These are phyloP conservation scores for Aureobasidium pullulans DNA, from an alignment of 2,329 filamentous ascomycete genomes.

Conservation along the genomic window DNA sequence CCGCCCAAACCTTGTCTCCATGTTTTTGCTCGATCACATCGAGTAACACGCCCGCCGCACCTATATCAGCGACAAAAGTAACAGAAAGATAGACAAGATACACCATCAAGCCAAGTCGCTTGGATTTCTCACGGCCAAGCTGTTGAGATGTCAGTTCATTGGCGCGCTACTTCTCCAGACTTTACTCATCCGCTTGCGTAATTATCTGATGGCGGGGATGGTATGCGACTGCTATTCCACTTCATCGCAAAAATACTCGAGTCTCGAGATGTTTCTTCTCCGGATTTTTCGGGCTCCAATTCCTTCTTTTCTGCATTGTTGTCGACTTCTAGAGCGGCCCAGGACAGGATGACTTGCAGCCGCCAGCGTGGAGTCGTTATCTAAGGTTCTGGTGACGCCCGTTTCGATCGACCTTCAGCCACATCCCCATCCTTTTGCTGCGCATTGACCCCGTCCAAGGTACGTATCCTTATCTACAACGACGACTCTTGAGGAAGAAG, in stretches of 20 bases:
- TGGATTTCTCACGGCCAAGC: background rate
- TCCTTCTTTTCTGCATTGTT: background rate
- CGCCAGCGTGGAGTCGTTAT: background rate
- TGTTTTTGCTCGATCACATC: slow-evolving; percentile 10
- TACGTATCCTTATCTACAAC: slow-evolving; percentile 2
- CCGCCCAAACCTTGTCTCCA: background rate
- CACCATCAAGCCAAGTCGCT: slow-evolving; percentile 1
- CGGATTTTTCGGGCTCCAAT: background rate
- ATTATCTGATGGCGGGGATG: background rate
- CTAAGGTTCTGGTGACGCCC: slow-evolving; percentile 3
- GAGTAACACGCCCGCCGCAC: slow-evolving; percentile 2
- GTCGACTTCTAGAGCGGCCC: background rate
- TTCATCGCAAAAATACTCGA: background rate
- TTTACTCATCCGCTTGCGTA: slow-evolving; percentile 5
- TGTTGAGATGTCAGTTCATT: background rate
- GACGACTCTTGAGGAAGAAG: background rate
- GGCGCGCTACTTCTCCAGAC: background rate
- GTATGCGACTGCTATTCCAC: background rate
- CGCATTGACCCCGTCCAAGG: background rate
- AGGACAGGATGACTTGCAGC: background rate
- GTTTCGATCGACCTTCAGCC: background rate
- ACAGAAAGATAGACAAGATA: background rate
- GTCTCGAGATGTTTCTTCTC: background rate
- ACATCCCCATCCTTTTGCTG: slow-evolving; percentile 12
- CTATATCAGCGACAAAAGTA: background rate